Conservation (phyloP, 2,329 filamentous ascomycete genomes). For the Podosphaera xanthii region DNA sequence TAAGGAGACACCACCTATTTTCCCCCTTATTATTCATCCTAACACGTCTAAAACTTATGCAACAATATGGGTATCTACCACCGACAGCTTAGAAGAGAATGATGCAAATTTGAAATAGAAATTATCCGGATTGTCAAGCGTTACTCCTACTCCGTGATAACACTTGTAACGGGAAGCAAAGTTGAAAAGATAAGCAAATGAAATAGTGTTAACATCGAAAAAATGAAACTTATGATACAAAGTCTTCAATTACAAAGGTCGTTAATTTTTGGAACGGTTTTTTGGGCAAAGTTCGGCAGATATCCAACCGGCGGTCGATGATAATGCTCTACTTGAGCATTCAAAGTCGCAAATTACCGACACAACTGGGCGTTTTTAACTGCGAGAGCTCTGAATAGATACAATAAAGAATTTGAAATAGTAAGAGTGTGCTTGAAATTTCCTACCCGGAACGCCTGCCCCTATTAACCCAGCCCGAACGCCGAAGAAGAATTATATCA, state of each 20-base stretch:
- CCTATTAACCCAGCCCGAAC: constrained; percentile 8
- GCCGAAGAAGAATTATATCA: constrained; percentile 11
- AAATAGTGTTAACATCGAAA: neutral
- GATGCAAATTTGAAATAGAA: neutral
- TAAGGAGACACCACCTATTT: too few relatives aligned
- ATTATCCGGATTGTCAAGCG: neutral
- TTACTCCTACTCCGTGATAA: neutral
- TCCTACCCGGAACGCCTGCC: constrained; percentile 1
- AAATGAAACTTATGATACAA: neutral
- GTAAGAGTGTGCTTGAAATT: neutral
- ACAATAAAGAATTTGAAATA: neutral
- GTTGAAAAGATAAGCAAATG: neutral
- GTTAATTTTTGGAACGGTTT: neutral
- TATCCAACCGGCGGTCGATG: too few relatives aligned
- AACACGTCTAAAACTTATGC: neutral
- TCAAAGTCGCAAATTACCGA: neutral
- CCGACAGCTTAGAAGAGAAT: neutral
- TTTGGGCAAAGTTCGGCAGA: neutral
- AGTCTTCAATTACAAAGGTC: neutral
- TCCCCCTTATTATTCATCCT: neutral
- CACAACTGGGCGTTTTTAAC: neutral
- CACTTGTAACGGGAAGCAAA: neutral
- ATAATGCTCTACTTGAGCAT: neutral
- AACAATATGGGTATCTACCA: neutral
- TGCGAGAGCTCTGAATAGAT: neutral